Conservation (phyloP, 2,329 filamentous ascomycete species). For the Fusarium begoniae region DNA sequence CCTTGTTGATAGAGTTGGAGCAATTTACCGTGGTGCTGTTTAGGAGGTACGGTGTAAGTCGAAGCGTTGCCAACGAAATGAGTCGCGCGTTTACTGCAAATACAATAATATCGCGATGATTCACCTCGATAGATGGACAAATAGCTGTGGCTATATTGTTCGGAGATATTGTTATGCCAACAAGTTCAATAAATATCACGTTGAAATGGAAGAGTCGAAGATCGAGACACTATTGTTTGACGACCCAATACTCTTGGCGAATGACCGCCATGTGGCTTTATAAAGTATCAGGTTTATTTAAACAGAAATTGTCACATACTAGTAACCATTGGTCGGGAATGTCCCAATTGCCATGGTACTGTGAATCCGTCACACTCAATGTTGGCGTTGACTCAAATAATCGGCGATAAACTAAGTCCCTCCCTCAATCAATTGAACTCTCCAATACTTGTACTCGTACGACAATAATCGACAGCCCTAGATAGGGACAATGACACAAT, state of each 20-base stretch:
- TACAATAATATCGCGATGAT: background rate
- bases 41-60: background rate
- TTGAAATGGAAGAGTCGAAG: background rate
- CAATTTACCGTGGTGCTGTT: background rate
- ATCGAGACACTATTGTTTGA: background rate
- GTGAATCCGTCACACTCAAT: background rate
- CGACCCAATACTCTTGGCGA: background rate
- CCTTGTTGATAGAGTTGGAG: too few relatives aligned
- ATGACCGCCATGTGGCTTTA: background rate
- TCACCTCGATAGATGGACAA: background rate
- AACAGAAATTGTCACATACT: background rate
- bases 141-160: too few relatives aligned
- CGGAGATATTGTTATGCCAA: too few relatives aligned
- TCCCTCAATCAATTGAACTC: background rate
- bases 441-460: too few relatives aligned
- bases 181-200: background rate
- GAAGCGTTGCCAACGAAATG: background rate
- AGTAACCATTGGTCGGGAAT: background rate
- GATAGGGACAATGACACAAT: background rate
- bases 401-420: background rate
- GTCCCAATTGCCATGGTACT: background rate
- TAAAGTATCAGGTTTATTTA: background rate
- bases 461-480: background rate
- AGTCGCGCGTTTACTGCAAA: background rate
- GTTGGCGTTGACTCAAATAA: background rate